A percentile compares a stretch with the other conserved stretches of the same genome.
These are phyloP conservation scores for Knufia petricola DNA, from an alignment of 2,329 filamentous ascomycete species.

Conservation along the genomic window DNA sequence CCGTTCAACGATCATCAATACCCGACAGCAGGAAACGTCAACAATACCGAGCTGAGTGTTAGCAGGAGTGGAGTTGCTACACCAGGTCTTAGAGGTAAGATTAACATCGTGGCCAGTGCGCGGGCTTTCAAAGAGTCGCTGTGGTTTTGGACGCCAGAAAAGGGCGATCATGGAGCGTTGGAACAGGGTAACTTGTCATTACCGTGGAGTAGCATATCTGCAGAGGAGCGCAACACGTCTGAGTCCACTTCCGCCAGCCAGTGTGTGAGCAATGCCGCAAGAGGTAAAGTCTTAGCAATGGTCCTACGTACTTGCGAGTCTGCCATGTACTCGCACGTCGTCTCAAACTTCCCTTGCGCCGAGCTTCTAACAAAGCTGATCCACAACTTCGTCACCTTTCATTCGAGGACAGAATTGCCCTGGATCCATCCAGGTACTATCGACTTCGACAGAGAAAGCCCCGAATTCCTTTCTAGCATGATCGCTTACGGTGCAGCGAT, in stretches of 20 bases:
- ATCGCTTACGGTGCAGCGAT: constrained; percentile 31
- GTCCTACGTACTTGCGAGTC: constrained; percentile 45
- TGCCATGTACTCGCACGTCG: constrained; percentile 45
- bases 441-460: constrained; percentile 28
- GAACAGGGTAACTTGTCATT: constrained; percentile 16
- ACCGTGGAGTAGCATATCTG: constrained; percentile 29
- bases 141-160: constrained; percentile 53
- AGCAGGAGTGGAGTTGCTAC: constrained; percentile 1
- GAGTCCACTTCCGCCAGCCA: not conserved
- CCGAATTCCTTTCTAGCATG: constrained; percentile 31
- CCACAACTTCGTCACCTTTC: constrained; percentile 29
- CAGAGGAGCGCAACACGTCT: not conserved
- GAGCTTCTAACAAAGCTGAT: constrained; percentile 33
- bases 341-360: constrained; percentile 33
- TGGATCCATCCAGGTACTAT: constrained; percentile 34
- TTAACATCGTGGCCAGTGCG: not conserved
- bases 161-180: constrained; percentile 27
- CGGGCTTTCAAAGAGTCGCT: constrained; percentile 10
- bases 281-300: constrained; percentile 8
- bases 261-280: not conserved
- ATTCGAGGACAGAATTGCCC: constrained; percentile 23
- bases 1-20: too few species aligned
- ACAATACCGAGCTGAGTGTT: not conserved
- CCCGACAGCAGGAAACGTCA: not conserved
- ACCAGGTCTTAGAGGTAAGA: not conserved